Percentiles rank a stretch among this genome's conserved stretches.
phyloP scores from a whole-genome alignment of 2,329 filamentous ascomycete species.

The Colletotrichum caudatum region DNA sequence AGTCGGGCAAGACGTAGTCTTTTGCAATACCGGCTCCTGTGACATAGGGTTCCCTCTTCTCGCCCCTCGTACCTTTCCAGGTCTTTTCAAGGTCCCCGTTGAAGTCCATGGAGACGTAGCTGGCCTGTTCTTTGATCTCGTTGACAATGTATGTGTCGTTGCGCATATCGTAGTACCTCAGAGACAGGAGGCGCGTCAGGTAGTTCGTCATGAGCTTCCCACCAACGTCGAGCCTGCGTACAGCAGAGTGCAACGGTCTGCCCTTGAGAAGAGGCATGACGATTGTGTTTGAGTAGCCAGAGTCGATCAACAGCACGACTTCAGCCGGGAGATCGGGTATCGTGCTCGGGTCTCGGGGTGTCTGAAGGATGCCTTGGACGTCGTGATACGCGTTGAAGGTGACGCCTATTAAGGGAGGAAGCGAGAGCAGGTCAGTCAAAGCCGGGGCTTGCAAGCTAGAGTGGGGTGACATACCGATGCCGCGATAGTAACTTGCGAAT shows the following conservation, averaged over 20 bases:
- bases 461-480: conserved; percentile 66
- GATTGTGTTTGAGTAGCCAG: conserved; percentile 92
- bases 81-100: conserved; percentile 80
- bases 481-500: conserved; percentile 87
- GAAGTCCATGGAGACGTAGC: conserved; percentile 86
- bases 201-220: conserved; percentile 96
- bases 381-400: conserved; percentile 87
- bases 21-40: conserved; percentile 75
- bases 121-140: conserved; percentile 92
- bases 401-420: conserved; percentile 61
- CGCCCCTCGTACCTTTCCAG: conserved; percentile 81
- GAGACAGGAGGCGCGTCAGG: conserved; percentile 87
- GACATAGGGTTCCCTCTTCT: conserved; percentile 63
- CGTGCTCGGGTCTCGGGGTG: conserved; percentile 61
- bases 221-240: conserved; percentile 88
- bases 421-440: not conserved
- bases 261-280: conserved; percentile 88
- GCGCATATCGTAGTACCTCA: conserved; percentile 94
- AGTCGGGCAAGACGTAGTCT: conserved; percentile 93
- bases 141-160: conserved; percentile 95
- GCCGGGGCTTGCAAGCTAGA: not conserved
- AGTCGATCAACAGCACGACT: conserved; percentile 88
- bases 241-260: conserved; percentile 81
- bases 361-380: conserved; percentile 75
- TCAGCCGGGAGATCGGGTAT: conserved; percentile 72